These are phyloP conservation scores for Fusarium nurragi DNA, from an alignment of 2,329 filamentous ascomycete genomes.

Conservation along the genomic window DNA sequence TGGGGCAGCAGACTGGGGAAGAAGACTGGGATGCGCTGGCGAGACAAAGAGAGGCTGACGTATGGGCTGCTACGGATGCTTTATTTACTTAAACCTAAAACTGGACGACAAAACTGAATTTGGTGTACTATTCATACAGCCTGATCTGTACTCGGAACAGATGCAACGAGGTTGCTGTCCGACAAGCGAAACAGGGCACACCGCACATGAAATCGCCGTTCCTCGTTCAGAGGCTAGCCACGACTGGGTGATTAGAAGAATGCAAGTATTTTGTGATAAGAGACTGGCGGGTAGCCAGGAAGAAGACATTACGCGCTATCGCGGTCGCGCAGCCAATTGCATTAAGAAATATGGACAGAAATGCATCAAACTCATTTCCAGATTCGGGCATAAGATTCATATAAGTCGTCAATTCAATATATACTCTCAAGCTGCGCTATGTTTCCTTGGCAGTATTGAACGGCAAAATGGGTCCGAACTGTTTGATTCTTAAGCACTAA, in stretches of 20 bases:
- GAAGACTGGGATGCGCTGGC: constrained; percentile 30
- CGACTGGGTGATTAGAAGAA: background rate
- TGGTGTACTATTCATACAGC: background rate
- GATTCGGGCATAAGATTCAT: constrained; percentile 5
- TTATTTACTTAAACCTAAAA: constrained; percentile 48
- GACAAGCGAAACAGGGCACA: background rate
- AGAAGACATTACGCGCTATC: background rate
- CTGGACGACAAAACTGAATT: background rate
- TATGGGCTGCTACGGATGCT: constrained; percentile 57
- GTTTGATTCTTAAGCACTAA: constrained; percentile 6
- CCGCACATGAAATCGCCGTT: background rate
- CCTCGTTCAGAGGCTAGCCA: background rate
- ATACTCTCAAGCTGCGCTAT: constrained; percentile 8
- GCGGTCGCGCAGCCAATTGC: background rate
- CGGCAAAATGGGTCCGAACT: constrained; percentile 13
- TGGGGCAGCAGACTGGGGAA: constrained; percentile 30
- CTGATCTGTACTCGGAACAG: background rate
- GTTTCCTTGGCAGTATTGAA: background rate
- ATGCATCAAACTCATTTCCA: background rate
- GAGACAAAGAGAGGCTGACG: constrained; percentile 46
- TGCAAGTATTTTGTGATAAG: background rate
- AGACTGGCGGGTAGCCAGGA: background rate
- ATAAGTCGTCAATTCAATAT: constrained; percentile 8
- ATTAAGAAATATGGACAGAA: background rate
- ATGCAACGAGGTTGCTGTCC: background rate